A percentile compares a stretch with the other conserved stretches of the same genome.
Evolutionary conservation across 495 filamentous ascomycete genomes (phyloP).

Genomic region (Aspergillus incahuasiensis): DNA sequence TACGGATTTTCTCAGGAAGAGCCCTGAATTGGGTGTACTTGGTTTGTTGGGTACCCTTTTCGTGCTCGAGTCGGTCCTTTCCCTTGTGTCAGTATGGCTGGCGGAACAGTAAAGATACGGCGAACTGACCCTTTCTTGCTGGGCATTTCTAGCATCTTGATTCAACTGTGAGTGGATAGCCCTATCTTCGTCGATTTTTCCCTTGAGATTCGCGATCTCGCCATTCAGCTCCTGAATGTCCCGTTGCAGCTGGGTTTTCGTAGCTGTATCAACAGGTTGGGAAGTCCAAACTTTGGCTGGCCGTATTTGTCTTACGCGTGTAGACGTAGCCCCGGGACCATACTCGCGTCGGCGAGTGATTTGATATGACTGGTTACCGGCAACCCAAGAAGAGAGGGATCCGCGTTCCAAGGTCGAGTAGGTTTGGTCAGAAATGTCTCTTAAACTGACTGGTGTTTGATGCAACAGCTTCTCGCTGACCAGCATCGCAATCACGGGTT

Average conservation of each 20-base stretch:
- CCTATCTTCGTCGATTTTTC: constrained; percentile 27
- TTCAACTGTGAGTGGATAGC: constrained; percentile 40
- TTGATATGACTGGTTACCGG: constrained; percentile 53
- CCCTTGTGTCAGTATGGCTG: constrained; percentile 14
- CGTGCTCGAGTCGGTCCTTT: constrained; percentile 43
- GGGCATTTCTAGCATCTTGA: constrained; percentile 10
- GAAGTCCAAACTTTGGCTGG: constrained; percentile 67
- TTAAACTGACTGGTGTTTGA: constrained; percentile 56
- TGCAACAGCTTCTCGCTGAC: constrained; percentile 65
- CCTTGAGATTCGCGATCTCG: constrained; percentile 35
- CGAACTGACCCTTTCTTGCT: constrained; percentile 37
- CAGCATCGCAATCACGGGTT: constrained; percentile 81
- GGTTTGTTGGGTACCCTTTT: constrained; percentile 56
- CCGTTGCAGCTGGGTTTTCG: constrained; percentile 48
- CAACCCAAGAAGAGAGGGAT: constrained; percentile 56
- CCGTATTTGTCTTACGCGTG: constrained; percentile 49
- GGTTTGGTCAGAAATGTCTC: constrained; percentile 59
- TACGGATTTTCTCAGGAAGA: constrained; percentile 68
- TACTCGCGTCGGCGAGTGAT: constrained; percentile 69
- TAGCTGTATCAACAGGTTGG: constrained; percentile 62
- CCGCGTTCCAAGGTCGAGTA: constrained; percentile 54
- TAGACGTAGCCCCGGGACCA: constrained; percentile 62
- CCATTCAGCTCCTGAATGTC: constrained; percentile 41
- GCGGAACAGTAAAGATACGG: neutral
- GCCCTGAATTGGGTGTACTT: constrained; percentile 56